phyloP scores from a whole-genome alignment of 2,329 filamentous ascomycete genomes.

The Cryphonectria carpinicola region DNA sequence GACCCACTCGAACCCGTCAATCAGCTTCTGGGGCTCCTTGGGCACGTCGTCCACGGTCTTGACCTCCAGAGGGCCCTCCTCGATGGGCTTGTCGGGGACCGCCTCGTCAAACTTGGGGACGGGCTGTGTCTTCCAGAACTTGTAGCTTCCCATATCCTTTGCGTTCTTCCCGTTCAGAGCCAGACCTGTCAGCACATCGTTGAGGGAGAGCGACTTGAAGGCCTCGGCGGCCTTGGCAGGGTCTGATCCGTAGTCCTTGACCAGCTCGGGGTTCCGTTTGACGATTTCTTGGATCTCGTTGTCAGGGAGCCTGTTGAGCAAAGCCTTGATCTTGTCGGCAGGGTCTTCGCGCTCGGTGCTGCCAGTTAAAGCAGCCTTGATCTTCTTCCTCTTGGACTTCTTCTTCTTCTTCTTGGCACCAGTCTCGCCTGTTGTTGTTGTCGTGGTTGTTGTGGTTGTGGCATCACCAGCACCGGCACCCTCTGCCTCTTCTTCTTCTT shows the following conservation, averaged over 20 bases:
- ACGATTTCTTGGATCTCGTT: conserved; percentile 69
- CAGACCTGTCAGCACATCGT: conserved; percentile 74
- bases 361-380: conserved; percentile 50
- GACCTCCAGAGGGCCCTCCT: conserved; percentile 83
- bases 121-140: conserved; percentile 98
- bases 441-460: conserved; percentile 11
- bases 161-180: conserved; percentile 83
- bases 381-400: conserved; percentile 67
- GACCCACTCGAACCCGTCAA: conserved; percentile 92
- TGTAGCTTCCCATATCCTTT: conserved; percentile 96
- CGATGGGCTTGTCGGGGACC: conserved; percentile 52
- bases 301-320: conserved; percentile 57
- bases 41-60: conserved; percentile 79
- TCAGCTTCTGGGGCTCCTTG: conserved; percentile 73
- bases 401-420: conserved; percentile 64
- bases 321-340: conserved; percentile 51
- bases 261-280: conserved; percentile 72
- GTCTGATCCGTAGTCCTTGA: conserved; percentile 53
- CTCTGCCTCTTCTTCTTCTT: conserved; percentile 43
- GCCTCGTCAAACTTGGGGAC: conserved; percentile 80
- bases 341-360: conserved; percentile 38
- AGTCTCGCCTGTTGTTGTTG: conserved; percentile 32
- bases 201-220: conserved; percentile 66
- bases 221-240: conserved; percentile 53
- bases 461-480: conserved; percentile 42